Conservation (phyloP, 2,329 filamentous ascomycete species). For the Allantophomopsis cytisporea region DNA sequence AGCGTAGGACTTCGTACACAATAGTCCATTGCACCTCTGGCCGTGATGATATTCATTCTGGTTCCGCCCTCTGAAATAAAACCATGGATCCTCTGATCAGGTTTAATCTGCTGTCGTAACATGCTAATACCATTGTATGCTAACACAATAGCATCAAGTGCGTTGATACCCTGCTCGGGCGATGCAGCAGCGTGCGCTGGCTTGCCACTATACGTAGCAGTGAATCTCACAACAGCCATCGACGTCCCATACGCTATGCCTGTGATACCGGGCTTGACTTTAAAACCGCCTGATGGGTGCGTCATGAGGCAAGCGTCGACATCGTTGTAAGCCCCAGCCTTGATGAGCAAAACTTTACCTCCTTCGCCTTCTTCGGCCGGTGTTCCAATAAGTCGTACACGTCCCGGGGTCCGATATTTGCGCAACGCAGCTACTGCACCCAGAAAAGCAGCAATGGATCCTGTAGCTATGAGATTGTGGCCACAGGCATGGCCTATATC, state of each 20-base stretch:
- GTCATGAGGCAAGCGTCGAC: constrained; percentile 23
- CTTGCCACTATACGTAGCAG: constrained; percentile 7
- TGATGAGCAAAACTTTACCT: constrained; percentile 25
- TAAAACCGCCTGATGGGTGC: constrained; percentile 8
- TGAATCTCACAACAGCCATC: constrained; percentile 1
- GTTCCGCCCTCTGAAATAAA: constrained; percentile 21
- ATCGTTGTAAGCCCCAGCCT: constrained; percentile 24
- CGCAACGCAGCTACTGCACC: constrained; percentile 10
- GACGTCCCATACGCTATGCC: constrained; percentile 23
- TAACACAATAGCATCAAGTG: constrained; percentile 21
- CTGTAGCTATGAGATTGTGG: constrained; percentile 23
- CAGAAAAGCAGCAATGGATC: constrained; percentile 20
- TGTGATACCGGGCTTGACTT: constrained; percentile 29
- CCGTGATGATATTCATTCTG: background rate
- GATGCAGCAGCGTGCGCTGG: constrained; percentile 19
- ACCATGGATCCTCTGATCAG: constrained; percentile 15
- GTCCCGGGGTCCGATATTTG: constrained; percentile 5
- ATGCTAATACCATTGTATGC: constrained; percentile 17
- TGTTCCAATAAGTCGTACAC: constrained; percentile 10
- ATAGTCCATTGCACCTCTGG: background rate
- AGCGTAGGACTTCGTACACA: background rate
- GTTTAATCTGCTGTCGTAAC: constrained; percentile 11
- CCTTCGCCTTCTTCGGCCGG: constrained; percentile 4
- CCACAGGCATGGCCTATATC: constrained; percentile 23
- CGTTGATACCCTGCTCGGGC: constrained; percentile 22